A percentile compares a stretch with the other conserved stretches of the same genome.
Conservation (phyloP, 108 stramenopile species). For the Conticribra guillardii region DNA sequence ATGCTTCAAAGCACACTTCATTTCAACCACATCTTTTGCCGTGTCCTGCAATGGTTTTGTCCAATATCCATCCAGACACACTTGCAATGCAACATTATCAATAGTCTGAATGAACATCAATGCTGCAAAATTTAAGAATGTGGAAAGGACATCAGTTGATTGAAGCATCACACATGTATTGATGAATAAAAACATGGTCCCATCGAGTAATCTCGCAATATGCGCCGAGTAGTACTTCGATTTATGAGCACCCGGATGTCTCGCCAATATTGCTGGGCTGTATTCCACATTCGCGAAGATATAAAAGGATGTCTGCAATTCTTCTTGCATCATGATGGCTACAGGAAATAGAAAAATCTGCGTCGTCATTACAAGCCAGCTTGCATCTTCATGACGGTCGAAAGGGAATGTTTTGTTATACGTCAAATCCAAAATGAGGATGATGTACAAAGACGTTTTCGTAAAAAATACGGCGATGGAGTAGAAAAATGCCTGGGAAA, state of each 20-base stretch:
- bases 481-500: too few relatives aligned
- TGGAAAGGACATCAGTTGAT: not conserved
- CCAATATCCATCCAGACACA: constrained; percentile 3
- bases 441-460: too few relatives aligned
- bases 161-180: not conserved
- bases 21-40: constrained; percentile 1
- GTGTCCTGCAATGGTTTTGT: not conserved
- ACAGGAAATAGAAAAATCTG: not conserved
- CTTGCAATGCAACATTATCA: constrained; percentile 2
- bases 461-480: too few relatives aligned
- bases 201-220: not conserved
- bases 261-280: not conserved
- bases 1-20: not conserved
- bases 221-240: not conserved
- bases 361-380: too few relatives aligned
- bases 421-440: too few relatives aligned
- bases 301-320: not conserved
- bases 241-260: not conserved
- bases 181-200: not conserved
- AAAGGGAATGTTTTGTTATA: too few relatives aligned
- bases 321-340: not conserved
- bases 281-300: not conserved
- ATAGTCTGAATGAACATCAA: constrained; percentile 4
- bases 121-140: constrained; percentile 5
- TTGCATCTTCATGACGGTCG: too few relatives aligned